phyloP scores from a whole-genome alignment of 148 eudicot genomes.

The Chenopodium quinoa region DNA sequence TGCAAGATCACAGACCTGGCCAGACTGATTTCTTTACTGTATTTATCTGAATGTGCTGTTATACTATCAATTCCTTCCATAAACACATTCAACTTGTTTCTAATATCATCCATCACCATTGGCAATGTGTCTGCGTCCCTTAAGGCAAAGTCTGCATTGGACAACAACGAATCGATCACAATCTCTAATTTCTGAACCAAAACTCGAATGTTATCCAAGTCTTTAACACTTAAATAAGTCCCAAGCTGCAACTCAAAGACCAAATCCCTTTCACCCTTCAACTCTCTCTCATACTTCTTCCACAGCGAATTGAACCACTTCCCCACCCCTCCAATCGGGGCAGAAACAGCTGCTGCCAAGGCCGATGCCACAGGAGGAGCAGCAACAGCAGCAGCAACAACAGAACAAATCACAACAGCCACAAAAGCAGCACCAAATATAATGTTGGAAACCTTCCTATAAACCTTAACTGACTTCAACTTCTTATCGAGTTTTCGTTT shows the following conservation, averaged over 20 bases:
- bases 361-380: slow-evolving; percentile 53
- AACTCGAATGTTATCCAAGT: slow-evolving; percentile 34
- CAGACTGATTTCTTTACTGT: slow-evolving; percentile 31
- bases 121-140: slow-evolving; percentile 20
- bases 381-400: slow-evolving; percentile 72
- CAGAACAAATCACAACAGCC: slow-evolving; percentile 66
- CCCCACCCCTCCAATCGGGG: slow-evolving; percentile 33
- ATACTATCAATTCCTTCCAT: slow-evolving; percentile 32
- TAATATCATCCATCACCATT: slow-evolving; percentile 32
- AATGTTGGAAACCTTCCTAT: slow-evolving; percentile 58
- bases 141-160: slow-evolving; percentile 29
- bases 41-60: slow-evolving; percentile 24
- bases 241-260: slow-evolving; percentile 29
- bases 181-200: slow-evolving; percentile 29
- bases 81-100: slow-evolving; percentile 28
- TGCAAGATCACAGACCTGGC: slow-evolving; percentile 38
- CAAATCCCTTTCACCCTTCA: slow-evolving; percentile 32
- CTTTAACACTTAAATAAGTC: slow-evolving; percentile 26
- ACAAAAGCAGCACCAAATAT: slow-evolving; percentile 61
- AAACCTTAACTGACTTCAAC: slow-evolving; percentile 42
- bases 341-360: slow-evolving; percentile 35
- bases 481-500: slow-evolving; percentile 66
- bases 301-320: slow-evolving; percentile 36
- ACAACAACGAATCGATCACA: slow-evolving; percentile 31
- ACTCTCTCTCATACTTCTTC: slow-evolving; percentile 36